Conservation (phyloP, 768 basidiomycete genomes). For the Collybia mongolica region DNA sequence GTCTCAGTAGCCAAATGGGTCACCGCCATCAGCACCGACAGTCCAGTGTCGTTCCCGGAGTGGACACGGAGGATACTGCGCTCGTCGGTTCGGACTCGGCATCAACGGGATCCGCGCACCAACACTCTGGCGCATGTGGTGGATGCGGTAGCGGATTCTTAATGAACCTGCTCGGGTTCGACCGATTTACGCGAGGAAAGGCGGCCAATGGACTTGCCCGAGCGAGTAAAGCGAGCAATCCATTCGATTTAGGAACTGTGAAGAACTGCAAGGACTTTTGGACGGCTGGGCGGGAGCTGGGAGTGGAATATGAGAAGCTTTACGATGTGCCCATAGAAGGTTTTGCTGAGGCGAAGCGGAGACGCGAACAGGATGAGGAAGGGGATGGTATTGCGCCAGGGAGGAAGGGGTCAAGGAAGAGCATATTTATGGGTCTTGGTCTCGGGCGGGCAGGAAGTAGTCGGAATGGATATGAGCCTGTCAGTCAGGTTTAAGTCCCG, state of each 20-base stretch:
- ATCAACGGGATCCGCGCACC: slow-evolving; percentile 39
- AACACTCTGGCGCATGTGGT: slow-evolving; percentile 41
- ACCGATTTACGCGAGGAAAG: slow-evolving; percentile 89
- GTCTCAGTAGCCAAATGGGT: slow-evolving; percentile 72
- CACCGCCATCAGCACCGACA: slow-evolving; percentile 53
- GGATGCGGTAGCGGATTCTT: slow-evolving; percentile 66
- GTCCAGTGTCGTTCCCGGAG: slow-evolving; percentile 34
- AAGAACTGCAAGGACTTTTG: slow-evolving; percentile 94
- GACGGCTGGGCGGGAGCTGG: slow-evolving; percentile 80
- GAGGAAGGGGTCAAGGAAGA: slow-evolving; percentile 39
- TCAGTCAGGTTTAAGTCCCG: slow-evolving; percentile 39
- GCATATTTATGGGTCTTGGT: slow-evolving; percentile 56
- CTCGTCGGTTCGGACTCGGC: slow-evolving; percentile 25
- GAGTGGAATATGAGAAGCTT: slow-evolving; percentile 86
- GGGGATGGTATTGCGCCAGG: slow-evolving; percentile 18
- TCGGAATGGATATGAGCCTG: slow-evolving; percentile 62
- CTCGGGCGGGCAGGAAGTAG: slow-evolving; percentile 49
- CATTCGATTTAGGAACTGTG: slow-evolving; percentile 82
- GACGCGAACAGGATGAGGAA: slow-evolving; percentile 56
- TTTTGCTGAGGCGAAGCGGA: slow-evolving; percentile 69
- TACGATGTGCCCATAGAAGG: slow-evolving; percentile 91
- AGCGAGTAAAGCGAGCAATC: slow-evolving; percentile 78
- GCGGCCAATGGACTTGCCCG: slow-evolving; percentile 84
- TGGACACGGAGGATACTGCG: slow-evolving; percentile 47
- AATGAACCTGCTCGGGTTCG: slow-evolving; percentile 89